Base-by-base conservation (phyloP, 345 rosid genomes). In the Citrus maxima region DNA sequence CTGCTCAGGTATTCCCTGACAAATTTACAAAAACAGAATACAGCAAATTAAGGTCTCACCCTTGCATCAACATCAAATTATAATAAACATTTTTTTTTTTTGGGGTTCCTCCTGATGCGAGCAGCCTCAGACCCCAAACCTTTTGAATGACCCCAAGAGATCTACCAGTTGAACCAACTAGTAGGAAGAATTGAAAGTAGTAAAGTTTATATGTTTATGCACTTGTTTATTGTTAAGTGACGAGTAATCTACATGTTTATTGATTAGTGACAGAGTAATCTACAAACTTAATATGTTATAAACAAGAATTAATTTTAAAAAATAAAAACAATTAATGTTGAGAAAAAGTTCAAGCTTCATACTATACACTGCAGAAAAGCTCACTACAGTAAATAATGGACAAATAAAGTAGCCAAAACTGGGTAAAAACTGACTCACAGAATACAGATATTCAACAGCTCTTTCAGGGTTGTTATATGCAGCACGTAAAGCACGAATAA, bases 401-500 rank as follows among this genome's bases (percentile, higher is more conserved):
- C 65, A 54, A 49, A n/a, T 63, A 27, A 42, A 66, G 35, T 49
- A 70, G 18, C 37, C 35, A 61, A 55, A 70, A 10, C 37, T 63
- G 19, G 76, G 24, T 70, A 69, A 38, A 32, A 28, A 73, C 89
- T 60, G 70, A 76, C 89, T 60, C 70, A 88, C 93, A 70, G 93
- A 85, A 75, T 88, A 89, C 61, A 89, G 80, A 72, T 89, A 89
- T 82, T 89, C 93, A 73, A 89, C 89, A 66, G 93, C 93, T 72
- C 93, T 84, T 82, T 88, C 91, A 2, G 93, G 93, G 68, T 89
- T 88, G 84, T 88, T 89, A 79, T n/a, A 89, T 65, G 91, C 93
- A 56, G 91, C 91, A 54, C 89, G 91, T 38, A 89, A 87, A 70
- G 93, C 93, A 71, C 88, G 88, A 32, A 88, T 74, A 82, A 88